Evolutionary conservation across 768 basidiomycete species (phyloP).

Genomic region (Tricholoma terreum): DNA sequence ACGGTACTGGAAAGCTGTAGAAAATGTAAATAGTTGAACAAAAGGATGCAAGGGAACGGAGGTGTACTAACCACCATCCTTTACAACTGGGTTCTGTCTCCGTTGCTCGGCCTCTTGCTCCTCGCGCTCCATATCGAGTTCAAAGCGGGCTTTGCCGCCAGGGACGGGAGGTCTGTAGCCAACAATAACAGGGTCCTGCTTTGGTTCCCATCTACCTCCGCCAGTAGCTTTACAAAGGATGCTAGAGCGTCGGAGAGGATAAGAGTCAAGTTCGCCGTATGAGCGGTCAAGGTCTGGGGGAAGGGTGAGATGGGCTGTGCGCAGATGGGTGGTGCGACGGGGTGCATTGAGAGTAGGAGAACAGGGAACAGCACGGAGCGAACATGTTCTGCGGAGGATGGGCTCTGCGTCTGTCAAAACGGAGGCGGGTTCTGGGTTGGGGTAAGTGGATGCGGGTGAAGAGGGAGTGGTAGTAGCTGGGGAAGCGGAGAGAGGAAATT

Average conservation of each 20-base stretch:
- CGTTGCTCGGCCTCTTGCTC: constrained; percentile 50
- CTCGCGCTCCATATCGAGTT: constrained; percentile 67
- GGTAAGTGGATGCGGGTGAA: constrained; percentile 25
- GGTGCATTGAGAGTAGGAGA: constrained; percentile 32
- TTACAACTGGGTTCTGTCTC: constrained; percentile 60
- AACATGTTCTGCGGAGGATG: constrained; percentile 26
- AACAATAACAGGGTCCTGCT: constrained; percentile 42
- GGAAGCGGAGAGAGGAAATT: constrained; percentile 32
- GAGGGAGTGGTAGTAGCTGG: constrained; percentile 31
- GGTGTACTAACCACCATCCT: constrained; percentile 40
- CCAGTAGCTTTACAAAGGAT: constrained; percentile 75
- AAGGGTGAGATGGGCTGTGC: constrained; percentile 34
- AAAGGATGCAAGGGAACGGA: neutral
- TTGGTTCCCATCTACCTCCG: constrained; percentile 79
- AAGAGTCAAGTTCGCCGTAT: constrained; percentile 69
- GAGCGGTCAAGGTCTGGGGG: constrained; percentile 45
- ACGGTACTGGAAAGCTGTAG: constrained; percentile 63
- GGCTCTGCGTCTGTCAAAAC: constrained; percentile 22
- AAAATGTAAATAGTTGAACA: neutral
- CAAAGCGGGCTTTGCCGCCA: constrained; percentile 64
- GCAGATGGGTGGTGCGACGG: constrained; percentile 28
- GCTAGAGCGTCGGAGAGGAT: constrained; percentile 65
- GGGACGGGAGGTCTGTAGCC: constrained; percentile 58
- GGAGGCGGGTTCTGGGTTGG: constrained; percentile 16
- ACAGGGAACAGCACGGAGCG: constrained; percentile 31